Base-by-base conservation (phyloP, 1,284 basidiomycete species). In the Naganishia cerealis region DNA sequence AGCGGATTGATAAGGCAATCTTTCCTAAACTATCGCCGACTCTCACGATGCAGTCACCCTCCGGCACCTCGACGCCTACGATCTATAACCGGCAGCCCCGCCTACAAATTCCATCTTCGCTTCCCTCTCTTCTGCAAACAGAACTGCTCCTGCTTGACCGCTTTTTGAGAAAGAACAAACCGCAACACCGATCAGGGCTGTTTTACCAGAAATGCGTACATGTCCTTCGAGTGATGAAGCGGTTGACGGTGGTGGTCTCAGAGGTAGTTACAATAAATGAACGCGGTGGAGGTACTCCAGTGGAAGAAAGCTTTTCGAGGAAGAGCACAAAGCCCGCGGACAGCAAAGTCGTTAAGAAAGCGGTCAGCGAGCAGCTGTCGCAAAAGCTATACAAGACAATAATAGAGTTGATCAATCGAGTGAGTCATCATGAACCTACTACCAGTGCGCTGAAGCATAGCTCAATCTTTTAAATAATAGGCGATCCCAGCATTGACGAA, bases 151-250 rank as follows among this genome's bases (percentile, higher is more conserved):
- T 70, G 7, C 65, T 70, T 29, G 55, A 67, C 53, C 52, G 58
- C 15, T 33, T 66, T 26, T 39, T 59, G 24, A 54, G 46, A 29
- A 70, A 70, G 40, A 70, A 70, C 46, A 66, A 59, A 29, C 52
- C 69, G 12, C 69, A 70, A 46, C 69, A 70, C 50, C 69, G 69
- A 9, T 63, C 65, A 9, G 65, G 48, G 10, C 53, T 70, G 18
- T 70, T 70, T 40, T 67, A 63, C 55, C 57, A 57, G 50, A 57
- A 57, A 52, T 56, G 42, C 36, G 50, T 24, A 21, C 54, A 67
- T 42, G 65, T 67, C 10, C n/a, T 50, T 26, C 55, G 65, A 13
- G 24, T 67, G 26, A 50, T 46, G 50, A 67, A 33, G 48, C 55
- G 55, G 57, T 10, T 67, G 33, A 43, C 48, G 18, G 55, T 50